Base-by-base conservation (phyloP, 2,329 filamentous ascomycete species). In the Teratosphaeriaceae sp. region DNA sequence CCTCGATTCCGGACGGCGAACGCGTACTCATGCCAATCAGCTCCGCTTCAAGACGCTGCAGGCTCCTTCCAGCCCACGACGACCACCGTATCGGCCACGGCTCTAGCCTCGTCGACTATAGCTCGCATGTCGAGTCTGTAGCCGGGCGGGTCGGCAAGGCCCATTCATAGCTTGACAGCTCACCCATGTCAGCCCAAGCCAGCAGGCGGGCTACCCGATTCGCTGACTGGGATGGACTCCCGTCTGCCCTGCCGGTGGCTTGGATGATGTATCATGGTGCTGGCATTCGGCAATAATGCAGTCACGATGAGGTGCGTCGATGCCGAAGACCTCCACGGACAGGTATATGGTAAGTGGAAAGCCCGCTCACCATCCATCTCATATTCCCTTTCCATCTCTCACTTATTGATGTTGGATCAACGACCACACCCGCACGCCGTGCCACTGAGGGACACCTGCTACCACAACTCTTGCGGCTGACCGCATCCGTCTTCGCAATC, bases 181-280 rank as follows among this genome's bases (percentile, higher is more conserved):
- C 44, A 46, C 36, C 44, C 44, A 46, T 46, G 40, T 40, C 31
- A 12, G 29, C 44, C 40, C 44, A 43, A 46, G 7, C 16, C 27
- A 23, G 11, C 24, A 26, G 40, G 27, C 40, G 30, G 23, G 39
- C 26, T 8, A 26, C 22, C 34, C 43, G 34, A 45, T 41, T 45
- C 40, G 38, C 18, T 16, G 24, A 33, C n/a, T 21, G 6, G n/a
- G 13, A 7, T 22, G 4, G 15, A 21, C 5, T 3, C 15, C 13
- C 26, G 15, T 7, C 13, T 24, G 20, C 30, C 43, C 43, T 20
- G 11, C 11, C 6, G 12, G 6, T 45, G 16, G 15, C 24, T 13
- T 30, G 23, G 19, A 18, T 30, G n/a, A 33, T n/a, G 18, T n/a
- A n/a, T n/a, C n/a, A n/a, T n/a, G n/a, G 24, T 18, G 19, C 37